These are phyloP conservation scores for Vicia villosa DNA, from an alignment of 306 rosid genomes.

Conservation along the genomic window DNA sequence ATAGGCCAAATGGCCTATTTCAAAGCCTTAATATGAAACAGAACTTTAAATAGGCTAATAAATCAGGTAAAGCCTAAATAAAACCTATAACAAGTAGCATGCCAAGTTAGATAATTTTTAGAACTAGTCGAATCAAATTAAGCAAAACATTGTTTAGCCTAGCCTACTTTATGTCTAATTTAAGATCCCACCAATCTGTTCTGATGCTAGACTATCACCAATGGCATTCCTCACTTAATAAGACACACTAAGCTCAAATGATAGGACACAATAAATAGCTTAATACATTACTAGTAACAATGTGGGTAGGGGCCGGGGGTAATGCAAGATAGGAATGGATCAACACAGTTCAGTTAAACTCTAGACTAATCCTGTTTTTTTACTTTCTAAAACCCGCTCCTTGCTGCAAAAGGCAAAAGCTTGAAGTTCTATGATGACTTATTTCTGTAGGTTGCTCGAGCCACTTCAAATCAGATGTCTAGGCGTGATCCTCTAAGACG, in stretches of 20 bases:
- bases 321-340: slow-evolving; percentile 19
- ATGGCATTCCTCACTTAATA: not conserved
- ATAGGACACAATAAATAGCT: not conserved
- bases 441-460: slow-evolving; percentile 81
- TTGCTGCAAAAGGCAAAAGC: not conserved
- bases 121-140: not conserved
- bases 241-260: not conserved
- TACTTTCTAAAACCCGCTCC: not conserved
- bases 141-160: not conserved
- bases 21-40: not conserved
- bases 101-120: not conserved
- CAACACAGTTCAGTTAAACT: slow-evolving; percentile 14
- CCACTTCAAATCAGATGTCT: slow-evolving; percentile 93
- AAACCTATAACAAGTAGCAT: not conserved
- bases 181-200: not conserved
- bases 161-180: not conserved
- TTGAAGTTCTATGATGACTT: slow-evolving; percentile 23
- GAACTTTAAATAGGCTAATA: not conserved
- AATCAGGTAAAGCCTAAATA: not conserved
- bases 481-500: slow-evolving; percentile 94
- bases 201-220: not conserved
- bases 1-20: slow-evolving; percentile 6
- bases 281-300: slow-evolving; percentile 9
- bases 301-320: slow-evolving; percentile 2
- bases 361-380: slow-evolving; percentile 21